Evolutionary conservation across 306 rosid genomes (phyloP), one percentile per base, ranked within the genome.

Genomic region (Lathyrus tuberosus): DNA sequence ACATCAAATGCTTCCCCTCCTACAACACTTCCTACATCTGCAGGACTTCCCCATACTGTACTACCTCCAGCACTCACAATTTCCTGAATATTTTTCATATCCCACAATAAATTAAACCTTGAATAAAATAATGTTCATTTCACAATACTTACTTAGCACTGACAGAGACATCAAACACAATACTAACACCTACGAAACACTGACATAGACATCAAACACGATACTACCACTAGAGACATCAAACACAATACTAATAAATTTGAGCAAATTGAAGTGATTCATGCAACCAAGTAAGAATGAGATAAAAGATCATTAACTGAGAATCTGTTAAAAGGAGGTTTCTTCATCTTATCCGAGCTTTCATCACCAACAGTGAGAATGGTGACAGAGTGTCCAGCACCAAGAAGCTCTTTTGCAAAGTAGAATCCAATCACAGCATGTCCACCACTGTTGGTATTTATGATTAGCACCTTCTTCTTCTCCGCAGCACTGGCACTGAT

Each of bases 341-440:
- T 90, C 83, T 86, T 88, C 97, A 90, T 93, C 84, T 90, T 88
- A 72, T 86, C 97, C 0, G 98, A 93, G 71, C 78, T 62, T 80
- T 90, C 89, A 57, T 90, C 97, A 69, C 97, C 97, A 66, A 93
- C 94, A 17, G 97, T 94, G 63, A 94, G 76, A 10, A 94, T 53
- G 9, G 92, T 91, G 80, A 88, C 97, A 1, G 86, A 64, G 42
- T 91, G 97, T 73, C 92, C 91, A 18, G 88, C 79, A 64, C 76
- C 86, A 60, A 94, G 96, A 79, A 94, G 95, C 83, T 88, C 83
- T 79, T 91, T 91, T 0, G 95, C 92, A 13, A 90, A 88, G 85
- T 91, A 86, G 86, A 94, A 90, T 51, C 97, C 96, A 69, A 94
- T 91, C 0, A 91, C 83, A 1, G 97, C 92, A n/a, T 94, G 92